phyloP scores from a whole-genome alignment of 352 stramenopile genomes.

The Globisporangium cylindrosporum region DNA sequence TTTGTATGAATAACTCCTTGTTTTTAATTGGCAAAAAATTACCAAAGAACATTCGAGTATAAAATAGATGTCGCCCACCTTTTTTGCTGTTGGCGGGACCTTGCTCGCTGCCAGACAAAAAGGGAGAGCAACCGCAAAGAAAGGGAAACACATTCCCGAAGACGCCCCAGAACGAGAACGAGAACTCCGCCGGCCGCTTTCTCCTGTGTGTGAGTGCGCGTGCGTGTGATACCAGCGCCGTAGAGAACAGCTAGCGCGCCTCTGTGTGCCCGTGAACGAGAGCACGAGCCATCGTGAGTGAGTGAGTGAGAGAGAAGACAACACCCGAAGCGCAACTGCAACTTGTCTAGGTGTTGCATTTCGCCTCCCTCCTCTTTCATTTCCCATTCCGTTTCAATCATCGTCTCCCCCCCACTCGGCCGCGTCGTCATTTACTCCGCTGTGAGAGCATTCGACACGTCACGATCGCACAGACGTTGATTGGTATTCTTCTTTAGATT shows the following conservation, averaged over 20 bases:
- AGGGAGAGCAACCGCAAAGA: neutral
- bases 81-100: neutral
- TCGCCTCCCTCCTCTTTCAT: neutral
- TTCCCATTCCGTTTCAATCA: slow-evolving; percentile 12
- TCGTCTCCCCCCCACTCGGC: neutral
- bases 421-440: neutral
- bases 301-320: neutral
- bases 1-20: neutral
- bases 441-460: neutral
- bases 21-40: neutral
- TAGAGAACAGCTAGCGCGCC: neutral
- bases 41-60: neutral
- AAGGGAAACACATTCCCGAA: slow-evolving; percentile 2
- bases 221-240: neutral
- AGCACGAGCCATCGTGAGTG: neutral
- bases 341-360: slow-evolving; percentile 8
- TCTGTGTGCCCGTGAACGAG: neutral
- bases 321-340: slow-evolving; percentile 5
- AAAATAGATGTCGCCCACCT: neutral
- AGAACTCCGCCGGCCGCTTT: neutral
- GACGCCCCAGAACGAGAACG: slow-evolving; percentile 1
- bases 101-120: neutral
- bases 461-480: neutral
- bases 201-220: neutral
- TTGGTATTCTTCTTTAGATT: slow-evolving; percentile 7